Evolutionary conservation across 108 stramenopile genomes (phyloP).

Genomic region (Fistulifera solaris): DNA sequence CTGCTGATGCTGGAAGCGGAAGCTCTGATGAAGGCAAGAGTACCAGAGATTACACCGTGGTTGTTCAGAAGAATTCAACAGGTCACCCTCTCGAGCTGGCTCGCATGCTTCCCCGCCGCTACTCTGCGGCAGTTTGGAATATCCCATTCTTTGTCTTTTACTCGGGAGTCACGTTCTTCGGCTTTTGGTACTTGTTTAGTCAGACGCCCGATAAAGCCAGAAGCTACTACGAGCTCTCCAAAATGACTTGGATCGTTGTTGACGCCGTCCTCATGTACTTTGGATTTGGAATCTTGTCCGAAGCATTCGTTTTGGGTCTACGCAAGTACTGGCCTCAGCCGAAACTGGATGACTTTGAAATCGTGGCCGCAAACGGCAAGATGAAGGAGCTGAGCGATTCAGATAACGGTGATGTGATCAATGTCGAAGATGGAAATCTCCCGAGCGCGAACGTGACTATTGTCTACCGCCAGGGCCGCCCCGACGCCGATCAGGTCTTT

Average conservation of each 20-base stretch:
- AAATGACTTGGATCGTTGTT: constrained; percentile 2
- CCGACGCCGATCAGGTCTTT: background rate
- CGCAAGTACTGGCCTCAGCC: constrained; percentile 8
- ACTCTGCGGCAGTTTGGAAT: background rate
- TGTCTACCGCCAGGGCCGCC: constrained; percentile 6
- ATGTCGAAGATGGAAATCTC: background rate
- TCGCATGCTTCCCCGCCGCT: constrained; percentile 9
- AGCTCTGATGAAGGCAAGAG: no score
- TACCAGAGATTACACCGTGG: no score
- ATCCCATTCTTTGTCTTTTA: constrained; percentile 4
- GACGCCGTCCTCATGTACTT: background rate
- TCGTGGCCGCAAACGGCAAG: background rate
- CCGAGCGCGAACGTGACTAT: background rate
- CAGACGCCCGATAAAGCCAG: background rate
- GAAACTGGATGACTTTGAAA: constrained; percentile 1
- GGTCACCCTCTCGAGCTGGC: constrained; percentile 8
- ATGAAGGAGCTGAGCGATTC: background rate
- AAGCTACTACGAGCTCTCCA: background rate
- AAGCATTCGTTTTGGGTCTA: background rate
- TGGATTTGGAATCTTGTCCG: background rate
- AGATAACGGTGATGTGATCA: background rate
- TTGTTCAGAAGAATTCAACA: background rate
- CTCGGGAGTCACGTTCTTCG: background rate
- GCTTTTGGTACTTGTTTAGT: background rate
- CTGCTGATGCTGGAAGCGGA: no score